Conservation (phyloP, 148 eudicot species). For the Diospyros lotus region DNA sequence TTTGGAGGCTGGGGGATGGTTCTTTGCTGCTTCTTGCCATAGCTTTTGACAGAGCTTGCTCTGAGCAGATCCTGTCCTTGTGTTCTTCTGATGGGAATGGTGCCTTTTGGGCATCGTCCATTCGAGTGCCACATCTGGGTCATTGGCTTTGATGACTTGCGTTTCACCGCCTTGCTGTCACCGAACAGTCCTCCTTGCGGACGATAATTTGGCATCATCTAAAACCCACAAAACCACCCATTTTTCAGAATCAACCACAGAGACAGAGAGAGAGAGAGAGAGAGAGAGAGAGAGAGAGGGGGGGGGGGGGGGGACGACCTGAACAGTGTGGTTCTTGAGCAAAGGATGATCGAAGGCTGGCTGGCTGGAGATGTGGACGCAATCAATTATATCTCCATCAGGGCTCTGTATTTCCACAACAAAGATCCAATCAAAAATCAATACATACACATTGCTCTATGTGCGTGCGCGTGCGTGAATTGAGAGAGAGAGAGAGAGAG, state of each 20-base stretch:
- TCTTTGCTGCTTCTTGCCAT: constrained; percentile 56
- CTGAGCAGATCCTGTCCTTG: constrained; percentile 58
- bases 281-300: neutral
- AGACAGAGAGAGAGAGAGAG: neutral
- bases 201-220: constrained; percentile 75
- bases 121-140: constrained; percentile 63
- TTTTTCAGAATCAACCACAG: neutral
- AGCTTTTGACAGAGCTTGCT: constrained; percentile 64
- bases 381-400: constrained; percentile 80
- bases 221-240: neutral
- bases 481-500: no score
- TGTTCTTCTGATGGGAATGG: constrained; percentile 67
- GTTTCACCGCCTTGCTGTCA: no score
- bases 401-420: constrained; percentile 48
- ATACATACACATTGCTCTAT: neutral
- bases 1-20: constrained; percentile 39
- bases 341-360: constrained; percentile 84
- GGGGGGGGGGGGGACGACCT: constrained; percentile 30
- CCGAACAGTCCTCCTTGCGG: constrained; percentile 53
- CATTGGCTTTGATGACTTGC: constrained; percentile 15
- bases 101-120: constrained; percentile 62
- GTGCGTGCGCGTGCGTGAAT: neutral
- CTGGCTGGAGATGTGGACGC: constrained; percentile 67
- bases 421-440: neutral
- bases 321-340: constrained; percentile 66